Evolutionary conservation across 495 filamentous ascomycete species (phyloP), one percentile per base, ranked within the genome.

Genomic region (Aspergillus nanangensis): DNA sequence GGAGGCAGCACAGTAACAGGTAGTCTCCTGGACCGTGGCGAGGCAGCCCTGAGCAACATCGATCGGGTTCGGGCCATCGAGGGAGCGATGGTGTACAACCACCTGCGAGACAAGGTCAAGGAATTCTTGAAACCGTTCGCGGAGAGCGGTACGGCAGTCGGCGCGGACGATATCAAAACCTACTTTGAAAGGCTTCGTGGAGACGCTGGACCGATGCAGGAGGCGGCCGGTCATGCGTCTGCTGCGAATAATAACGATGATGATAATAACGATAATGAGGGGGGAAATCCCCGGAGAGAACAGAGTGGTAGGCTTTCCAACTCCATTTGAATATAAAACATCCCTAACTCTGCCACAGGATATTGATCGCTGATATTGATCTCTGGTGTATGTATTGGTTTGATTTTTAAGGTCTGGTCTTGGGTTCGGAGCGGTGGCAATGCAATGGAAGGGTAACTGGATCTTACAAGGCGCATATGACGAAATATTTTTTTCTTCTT

Each of bases 41-140:
- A 97, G 62, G 87, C 85, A 19, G 93, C 90, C 0, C 74, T 98
- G 21, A 88, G 80, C 62, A 91, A 86, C 50, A 81, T 98, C 15
- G 93, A 97, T 61, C 83, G 93, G 2, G 90, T 97, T 14, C 72
- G 83, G 15, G 93, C 93, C 3, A 96, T 98, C 50, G 91, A 98
- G 63, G 93, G 93, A 15, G 92, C 94, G 9, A 95, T 96, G 89
- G 89, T 87, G 10, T 98, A 96, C 63, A 96, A 96, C 54, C 82
- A 93, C 50, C 77, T 98, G 17, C 91, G 92, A 52, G 92, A 96
- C 38, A 91, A 92, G 56, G 81, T 98, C 11, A 96, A 90, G 75
- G 80, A 79, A 3, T 97, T 98, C 60, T 77, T 98, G 47, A 78
- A 86, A 58, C 87, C 95, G 41, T 98, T 95, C 66, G 93, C 93